phyloP scores from a whole-genome alignment of 768 basidiomycete genomes.

The Leccinum rimulosum region DNA sequence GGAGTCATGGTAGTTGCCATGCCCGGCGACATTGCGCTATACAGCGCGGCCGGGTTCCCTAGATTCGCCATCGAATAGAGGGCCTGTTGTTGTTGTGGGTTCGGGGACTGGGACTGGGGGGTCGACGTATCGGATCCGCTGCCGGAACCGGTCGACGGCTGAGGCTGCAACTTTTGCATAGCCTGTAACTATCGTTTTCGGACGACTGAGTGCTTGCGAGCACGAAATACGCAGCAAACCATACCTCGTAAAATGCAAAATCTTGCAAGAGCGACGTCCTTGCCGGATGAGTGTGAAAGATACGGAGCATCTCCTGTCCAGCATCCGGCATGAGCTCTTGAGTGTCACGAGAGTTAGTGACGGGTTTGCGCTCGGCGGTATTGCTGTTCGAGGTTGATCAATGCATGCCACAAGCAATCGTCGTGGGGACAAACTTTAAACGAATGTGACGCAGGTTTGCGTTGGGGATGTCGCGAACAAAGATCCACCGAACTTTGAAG shows the following conservation, averaged over 20 bases:
- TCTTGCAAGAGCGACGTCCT: slow-evolving; percentile 93
- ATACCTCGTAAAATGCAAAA: slow-evolving; percentile 87
- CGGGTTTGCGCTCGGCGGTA: slow-evolving; percentile 96
- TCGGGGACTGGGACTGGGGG: slow-evolving; percentile 40
- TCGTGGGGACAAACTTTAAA: slow-evolving; percentile 52
- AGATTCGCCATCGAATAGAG: slow-evolving; percentile 43
- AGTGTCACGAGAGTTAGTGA: slow-evolving; percentile 97
- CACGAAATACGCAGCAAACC: slow-evolving; percentile 21
- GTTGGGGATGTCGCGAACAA: slow-evolving; percentile 93
- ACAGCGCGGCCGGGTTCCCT: slow-evolving; percentile 45
- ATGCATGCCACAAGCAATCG: slow-evolving; percentile 5
- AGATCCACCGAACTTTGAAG: slow-evolving; percentile 97
- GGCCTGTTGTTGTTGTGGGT: slow-evolving; percentile 45
- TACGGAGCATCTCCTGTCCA: slow-evolving; percentile 93
- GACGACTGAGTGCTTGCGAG: slow-evolving; percentile 7
- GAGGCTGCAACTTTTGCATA: slow-evolving; percentile 63
- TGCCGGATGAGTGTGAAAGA: slow-evolving; percentile 91
- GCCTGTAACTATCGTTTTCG: slow-evolving; percentile 62
- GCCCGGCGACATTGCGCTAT: slow-evolving; percentile 30
- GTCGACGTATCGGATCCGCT: slow-evolving; percentile 28
- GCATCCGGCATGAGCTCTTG: slow-evolving; percentile 96
- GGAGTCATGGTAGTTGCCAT: slow-evolving; percentile 32
- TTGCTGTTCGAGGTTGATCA: slow-evolving; percentile 54
- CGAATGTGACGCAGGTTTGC: slow-evolving; percentile 87
- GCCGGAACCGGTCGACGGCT: slow-evolving; percentile 28